Conservation (phyloP, 2,329 filamentous ascomycete species). For the Colletotrichum filicis region DNA sequence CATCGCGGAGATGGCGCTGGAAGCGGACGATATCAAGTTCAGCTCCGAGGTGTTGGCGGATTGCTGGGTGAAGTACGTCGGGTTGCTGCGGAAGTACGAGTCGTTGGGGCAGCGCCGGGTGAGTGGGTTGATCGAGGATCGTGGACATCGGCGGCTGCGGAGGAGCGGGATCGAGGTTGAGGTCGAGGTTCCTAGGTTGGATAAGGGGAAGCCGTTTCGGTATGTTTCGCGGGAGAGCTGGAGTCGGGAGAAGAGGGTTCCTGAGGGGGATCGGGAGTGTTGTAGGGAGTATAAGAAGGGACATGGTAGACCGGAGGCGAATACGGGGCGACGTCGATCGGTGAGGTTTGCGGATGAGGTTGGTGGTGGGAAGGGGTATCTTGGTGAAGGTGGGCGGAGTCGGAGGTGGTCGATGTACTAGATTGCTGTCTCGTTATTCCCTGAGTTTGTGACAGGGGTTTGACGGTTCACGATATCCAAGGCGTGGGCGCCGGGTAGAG, state of each 20-base stretch:
- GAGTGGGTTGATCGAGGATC: slow-evolving; percentile 7
- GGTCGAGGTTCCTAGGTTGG: neutral
- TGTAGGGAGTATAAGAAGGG: neutral
- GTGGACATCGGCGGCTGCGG: neutral
- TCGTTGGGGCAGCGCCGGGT: slow-evolving; percentile 19
- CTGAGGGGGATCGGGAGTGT: neutral
- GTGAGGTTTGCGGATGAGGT: neutral
- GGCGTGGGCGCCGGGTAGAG: neutral
- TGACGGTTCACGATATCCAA: neutral
- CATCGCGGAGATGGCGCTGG: neutral
- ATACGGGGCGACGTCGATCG: neutral
- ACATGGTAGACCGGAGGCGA: neutral
- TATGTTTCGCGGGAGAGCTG: slow-evolving; percentile 6
- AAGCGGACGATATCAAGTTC: slow-evolving; percentile 20
- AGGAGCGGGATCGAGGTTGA: neutral
- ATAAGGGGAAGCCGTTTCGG: neutral
- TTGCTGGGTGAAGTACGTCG: slow-evolving; percentile 27
- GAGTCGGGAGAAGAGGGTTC: neutral
- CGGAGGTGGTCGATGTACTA: slow-evolving; percentile 16
- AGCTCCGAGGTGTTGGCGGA: slow-evolving; percentile 20
- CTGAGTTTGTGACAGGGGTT: neutral
- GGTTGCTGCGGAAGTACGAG: slow-evolving; percentile 27
- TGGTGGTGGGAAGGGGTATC: neutral
- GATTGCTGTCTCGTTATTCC: no score
- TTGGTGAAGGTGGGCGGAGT: neutral